A percentile compares a stretch with the other conserved stretches of the same genome.
Conservation (phyloP, 208 protist species). For the Zelonia costaricensis region DNA sequence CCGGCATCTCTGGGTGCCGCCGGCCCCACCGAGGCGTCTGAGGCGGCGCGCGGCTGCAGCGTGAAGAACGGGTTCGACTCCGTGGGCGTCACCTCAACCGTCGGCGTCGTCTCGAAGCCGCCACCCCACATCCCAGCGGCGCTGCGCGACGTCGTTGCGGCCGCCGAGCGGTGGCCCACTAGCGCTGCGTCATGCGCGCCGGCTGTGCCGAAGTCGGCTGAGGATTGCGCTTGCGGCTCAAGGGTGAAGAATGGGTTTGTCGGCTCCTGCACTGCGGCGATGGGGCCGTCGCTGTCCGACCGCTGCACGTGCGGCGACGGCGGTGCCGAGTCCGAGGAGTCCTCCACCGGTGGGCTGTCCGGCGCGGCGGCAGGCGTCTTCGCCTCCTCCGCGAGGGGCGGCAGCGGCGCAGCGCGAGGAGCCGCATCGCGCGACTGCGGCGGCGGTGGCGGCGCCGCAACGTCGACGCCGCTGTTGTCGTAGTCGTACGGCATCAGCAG, state of each 20-base stretch:
- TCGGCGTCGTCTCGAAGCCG: not conserved
- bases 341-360: too few relatives aligned
- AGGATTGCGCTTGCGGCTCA: slow-evolving; percentile 5
- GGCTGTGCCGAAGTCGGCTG: not conserved
- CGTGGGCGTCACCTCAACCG: slow-evolving; percentile 12
- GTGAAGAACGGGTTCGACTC: slow-evolving; percentile 21
- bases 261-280: not conserved
- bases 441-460: not conserved
- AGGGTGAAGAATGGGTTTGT: slow-evolving; percentile 15
- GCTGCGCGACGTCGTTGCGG: not conserved
- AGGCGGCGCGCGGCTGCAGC: not conserved
- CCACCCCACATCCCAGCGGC: not conserved
- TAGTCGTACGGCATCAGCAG: slow-evolving; percentile 70
- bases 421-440: not conserved
- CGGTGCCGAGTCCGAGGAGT: not conserved
- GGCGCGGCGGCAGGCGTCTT: too few relatives aligned
- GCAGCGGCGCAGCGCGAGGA: not conserved
- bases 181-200: not conserved
- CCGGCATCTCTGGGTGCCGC: not conserved
- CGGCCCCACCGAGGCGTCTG: not conserved
- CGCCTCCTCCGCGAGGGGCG: not conserved
- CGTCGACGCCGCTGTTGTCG: slow-evolving; percentile 40
- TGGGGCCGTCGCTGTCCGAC: slow-evolving; percentile 9
- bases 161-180: too few relatives aligned
- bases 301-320: not conserved